A percentile compares a stretch with the other conserved stretches of the same genome.
phyloP scores from a whole-genome alignment of 192 early-diverging fungal genomes.

The Backusella mclennaniae region DNA sequence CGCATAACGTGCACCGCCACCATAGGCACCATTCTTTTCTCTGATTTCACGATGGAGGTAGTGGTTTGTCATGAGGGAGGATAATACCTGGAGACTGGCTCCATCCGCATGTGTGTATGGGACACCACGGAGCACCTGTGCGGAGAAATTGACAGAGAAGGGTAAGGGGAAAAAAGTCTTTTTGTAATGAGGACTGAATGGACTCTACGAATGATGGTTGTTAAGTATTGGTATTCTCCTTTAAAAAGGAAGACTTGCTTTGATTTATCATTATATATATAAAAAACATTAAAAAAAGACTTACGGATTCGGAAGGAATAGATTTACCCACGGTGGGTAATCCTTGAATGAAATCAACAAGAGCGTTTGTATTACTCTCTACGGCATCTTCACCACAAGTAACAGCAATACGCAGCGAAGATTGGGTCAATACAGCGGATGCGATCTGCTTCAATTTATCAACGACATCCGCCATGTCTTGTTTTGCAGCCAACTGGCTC shows the following conservation, averaged over 20 bases:
- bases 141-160: constrained; percentile 83
- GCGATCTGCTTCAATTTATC: constrained; percentile 57
- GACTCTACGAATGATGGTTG: constrained; percentile 15
- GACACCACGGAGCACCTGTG: constrained; percentile 70
- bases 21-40: constrained; percentile 96
- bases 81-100: constrained; percentile 72
- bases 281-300: neutral
- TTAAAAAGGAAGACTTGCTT: neutral
- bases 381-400: constrained; percentile 54
- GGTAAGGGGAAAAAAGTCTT: constrained; percentile 83
- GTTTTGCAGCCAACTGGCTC: constrained; percentile 63
- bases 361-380: constrained; percentile 41
- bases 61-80: constrained; percentile 80
- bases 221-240: neutral
- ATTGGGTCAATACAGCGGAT: constrained; percentile 42
- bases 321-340: constrained; percentile 23
- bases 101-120: constrained; percentile 85
- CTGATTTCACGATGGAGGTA: constrained; percentile 96
- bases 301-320: constrained; percentile 4
- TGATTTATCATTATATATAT: constrained; percentile 2
- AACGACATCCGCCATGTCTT: constrained; percentile 62
- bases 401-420: constrained; percentile 46
- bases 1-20: constrained; percentile 82
- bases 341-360: constrained; percentile 42
- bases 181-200: constrained; percentile 47